These are phyloP conservation scores for Globisporangium emineosum DNA, from an alignment of 352 stramenopile species.

Conservation along the genomic window DNA sequence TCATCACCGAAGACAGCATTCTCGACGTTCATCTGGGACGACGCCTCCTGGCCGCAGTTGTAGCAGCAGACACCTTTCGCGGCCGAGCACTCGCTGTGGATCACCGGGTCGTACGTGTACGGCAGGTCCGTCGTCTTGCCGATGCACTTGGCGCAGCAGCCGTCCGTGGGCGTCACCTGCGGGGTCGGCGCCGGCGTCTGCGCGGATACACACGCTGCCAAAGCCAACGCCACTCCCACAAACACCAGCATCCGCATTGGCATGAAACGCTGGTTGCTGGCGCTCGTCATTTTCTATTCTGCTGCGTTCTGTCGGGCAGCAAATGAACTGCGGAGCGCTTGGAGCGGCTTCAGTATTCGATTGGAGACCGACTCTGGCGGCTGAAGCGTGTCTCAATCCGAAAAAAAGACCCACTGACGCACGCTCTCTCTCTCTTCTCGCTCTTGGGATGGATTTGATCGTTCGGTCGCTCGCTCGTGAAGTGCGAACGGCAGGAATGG, in stretches of 20 bases:
- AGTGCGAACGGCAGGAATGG: not conserved
- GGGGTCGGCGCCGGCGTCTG: conserved; percentile 14
- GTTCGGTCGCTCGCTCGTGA: not conserved
- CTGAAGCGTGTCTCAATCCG: conserved; percentile 4
- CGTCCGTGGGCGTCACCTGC: conserved; percentile 27
- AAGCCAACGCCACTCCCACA: too few relatives aligned
- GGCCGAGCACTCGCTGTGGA: conserved; percentile 50
- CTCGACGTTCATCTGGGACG: conserved; percentile 21
- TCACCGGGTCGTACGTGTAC: conserved; percentile 68
- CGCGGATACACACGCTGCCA: not conserved
- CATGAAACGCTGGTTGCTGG: not conserved
- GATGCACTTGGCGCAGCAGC: conserved; percentile 65
- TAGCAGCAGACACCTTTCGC: conserved; percentile 69
- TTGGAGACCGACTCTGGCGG: not conserved
- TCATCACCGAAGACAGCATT: conserved; percentile 43
- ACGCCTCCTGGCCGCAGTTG: conserved; percentile 39
- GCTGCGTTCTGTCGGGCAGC: not conserved
- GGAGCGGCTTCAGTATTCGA: too few relatives aligned
- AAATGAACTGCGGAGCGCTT: not conserved
- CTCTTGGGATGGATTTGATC: not conserved
- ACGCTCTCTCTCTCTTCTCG: not conserved
- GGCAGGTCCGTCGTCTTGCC: conserved; percentile 49
- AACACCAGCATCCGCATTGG: conserved; percentile 1
- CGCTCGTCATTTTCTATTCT: not conserved
- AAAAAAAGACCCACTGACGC: conserved; percentile 3